Conservation (phyloP, 2,329 filamentous ascomycete species). For the Cordyceps militaris region DNA sequence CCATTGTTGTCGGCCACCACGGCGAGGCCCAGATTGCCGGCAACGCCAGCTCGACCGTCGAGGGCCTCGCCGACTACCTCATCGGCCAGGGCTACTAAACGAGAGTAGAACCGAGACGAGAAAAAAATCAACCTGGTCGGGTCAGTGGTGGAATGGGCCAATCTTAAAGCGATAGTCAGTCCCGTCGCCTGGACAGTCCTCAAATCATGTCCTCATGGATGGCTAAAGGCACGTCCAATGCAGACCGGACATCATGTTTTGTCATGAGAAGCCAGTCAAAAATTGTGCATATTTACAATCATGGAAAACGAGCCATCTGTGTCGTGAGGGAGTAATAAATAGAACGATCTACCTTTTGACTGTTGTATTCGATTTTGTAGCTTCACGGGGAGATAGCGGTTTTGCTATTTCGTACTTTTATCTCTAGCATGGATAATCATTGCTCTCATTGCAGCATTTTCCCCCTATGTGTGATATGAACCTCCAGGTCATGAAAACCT, state of each 20-base stretch:
- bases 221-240: background rate
- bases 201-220: background rate
- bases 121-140: background rate
- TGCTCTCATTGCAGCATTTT: background rate
- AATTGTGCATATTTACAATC: conserved; percentile 13
- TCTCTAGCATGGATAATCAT: background rate
- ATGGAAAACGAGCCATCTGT: conserved; percentile 11
- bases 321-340: conserved; percentile 4
- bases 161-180: background rate
- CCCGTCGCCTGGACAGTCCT: background rate
- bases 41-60: conserved; percentile 70
- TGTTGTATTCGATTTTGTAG: background rate
- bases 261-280: conserved; percentile 2
- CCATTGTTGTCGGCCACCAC: conserved; percentile 85
- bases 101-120: background rate
- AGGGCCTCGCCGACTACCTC: conserved; percentile 82
- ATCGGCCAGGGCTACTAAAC: conserved; percentile 68
- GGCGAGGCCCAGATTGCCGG: conserved; percentile 65
- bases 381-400: background rate
- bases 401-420: background rate
- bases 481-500: background rate
- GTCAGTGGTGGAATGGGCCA: background rate
- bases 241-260: background rate
- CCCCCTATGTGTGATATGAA: background rate
- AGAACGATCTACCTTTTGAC: background rate